phyloP scores from a whole-genome alignment of 139 green algal genomes.

The Chlorella sp. region DNA sequence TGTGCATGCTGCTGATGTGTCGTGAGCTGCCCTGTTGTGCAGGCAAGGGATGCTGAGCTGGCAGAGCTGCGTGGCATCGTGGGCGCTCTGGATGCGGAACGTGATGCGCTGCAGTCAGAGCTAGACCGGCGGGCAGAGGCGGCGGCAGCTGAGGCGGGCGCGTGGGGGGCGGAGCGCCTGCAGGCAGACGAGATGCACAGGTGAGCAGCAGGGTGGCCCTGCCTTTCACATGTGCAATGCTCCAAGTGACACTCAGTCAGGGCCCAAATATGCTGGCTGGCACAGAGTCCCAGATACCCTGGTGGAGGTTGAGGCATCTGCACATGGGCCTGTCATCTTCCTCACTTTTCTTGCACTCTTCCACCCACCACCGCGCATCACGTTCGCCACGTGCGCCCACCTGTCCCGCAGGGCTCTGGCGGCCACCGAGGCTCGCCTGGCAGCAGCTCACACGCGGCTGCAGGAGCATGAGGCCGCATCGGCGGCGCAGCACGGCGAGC shows the following conservation, averaged over 20 bases:
- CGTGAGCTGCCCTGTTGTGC: neutral
- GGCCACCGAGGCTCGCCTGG: constrained; percentile 12
- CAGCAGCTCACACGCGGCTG: neutral
- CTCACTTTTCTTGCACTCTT: neutral
- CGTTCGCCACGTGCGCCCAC: too few species aligned
- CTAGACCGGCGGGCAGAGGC: constrained; percentile 20
- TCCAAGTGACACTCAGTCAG: too few species aligned
- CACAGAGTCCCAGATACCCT: too few species aligned
- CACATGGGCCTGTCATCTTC: too few species aligned
- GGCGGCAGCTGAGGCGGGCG: neutral
- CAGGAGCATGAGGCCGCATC: neutral
- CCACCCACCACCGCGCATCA: neutral
- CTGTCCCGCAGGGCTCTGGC: neutral
- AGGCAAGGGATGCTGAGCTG: constrained; percentile 10
- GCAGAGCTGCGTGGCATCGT: constrained; percentile 26
- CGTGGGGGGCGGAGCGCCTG: neutral
- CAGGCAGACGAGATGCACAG: neutral
- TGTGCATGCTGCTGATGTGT: neutral
- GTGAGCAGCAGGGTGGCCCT: neutral
- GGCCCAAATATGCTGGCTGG: too few species aligned
- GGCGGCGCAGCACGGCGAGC: constrained; percentile 3
- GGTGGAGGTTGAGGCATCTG: too few species aligned
- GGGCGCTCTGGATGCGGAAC: constrained; percentile 33
- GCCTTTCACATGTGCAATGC: too few species aligned
- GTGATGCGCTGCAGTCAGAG: constrained; percentile 25